Percentiles rank a stretch among this genome's conserved stretches.
Conservation (phyloP, 257 asterid genomes). For the Primulina tabacum region DNA sequence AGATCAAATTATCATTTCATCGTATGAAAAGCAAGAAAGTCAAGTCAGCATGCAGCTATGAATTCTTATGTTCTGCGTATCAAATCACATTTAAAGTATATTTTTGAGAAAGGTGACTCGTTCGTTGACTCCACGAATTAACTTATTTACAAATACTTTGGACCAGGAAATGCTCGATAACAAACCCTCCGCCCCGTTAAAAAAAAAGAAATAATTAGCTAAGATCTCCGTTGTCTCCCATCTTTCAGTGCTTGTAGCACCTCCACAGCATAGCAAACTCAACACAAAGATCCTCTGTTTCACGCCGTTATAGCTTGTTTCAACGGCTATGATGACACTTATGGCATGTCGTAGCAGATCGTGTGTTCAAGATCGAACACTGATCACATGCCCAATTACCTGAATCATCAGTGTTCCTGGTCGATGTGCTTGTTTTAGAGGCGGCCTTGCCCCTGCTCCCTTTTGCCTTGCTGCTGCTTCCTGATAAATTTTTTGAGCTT, state of each 20-base stretch:
- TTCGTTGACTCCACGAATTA: conserved; percentile 18
- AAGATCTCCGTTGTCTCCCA: conserved; percentile 3
- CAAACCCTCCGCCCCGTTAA: background rate
- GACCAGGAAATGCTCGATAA: conserved; percentile 10
- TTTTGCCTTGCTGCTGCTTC: conserved; percentile 75
- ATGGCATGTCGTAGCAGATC: conserved; percentile 28
- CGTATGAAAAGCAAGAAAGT: conserved; percentile 16
- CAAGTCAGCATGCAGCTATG: background rate
- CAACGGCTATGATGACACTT: conserved; percentile 53
- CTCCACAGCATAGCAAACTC: background rate
- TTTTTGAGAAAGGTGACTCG: conserved; percentile 18
- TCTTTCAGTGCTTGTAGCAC: conserved; percentile 7
- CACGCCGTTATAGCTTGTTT: conserved; percentile 1
- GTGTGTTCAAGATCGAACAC: conserved; percentile 35
- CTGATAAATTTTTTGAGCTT: conserved; percentile 49
- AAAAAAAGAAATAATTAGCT: background rate
- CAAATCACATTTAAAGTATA: conserved; percentile 18
- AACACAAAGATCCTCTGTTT: conserved; percentile 8
- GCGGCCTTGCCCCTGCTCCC: conserved; percentile 59
- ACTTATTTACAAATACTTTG: conserved; percentile 37
- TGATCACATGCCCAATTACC: conserved; percentile 23
- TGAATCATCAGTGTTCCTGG: conserved; percentile 21
- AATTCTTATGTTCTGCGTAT: background rate
- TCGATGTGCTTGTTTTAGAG: conserved; percentile 40
- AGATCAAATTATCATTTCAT: conserved; percentile 3